Percentiles rank a stretch among this genome's conserved stretches.
Conservation (phyloP, 2,329 filamentous ascomycete genomes). For the Exophiala lecanii-corni region DNA sequence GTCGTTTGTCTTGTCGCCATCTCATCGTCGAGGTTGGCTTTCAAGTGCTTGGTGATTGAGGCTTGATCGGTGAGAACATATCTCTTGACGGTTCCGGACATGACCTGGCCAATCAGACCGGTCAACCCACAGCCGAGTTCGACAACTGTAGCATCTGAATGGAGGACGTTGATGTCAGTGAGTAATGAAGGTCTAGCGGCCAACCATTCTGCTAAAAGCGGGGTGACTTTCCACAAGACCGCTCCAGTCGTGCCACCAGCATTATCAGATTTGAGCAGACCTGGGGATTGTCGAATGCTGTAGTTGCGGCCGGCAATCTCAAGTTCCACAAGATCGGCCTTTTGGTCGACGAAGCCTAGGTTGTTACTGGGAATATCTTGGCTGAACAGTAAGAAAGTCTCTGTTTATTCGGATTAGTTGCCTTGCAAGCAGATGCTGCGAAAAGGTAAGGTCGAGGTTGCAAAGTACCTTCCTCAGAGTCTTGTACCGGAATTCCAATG, state of each 20-base stretch:
- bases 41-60: constrained; percentile 75
- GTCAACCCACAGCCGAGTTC: constrained; percentile 89
- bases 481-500: constrained; percentile 28
- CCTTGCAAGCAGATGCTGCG: no score
- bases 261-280: constrained; percentile 71
- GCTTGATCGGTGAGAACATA: constrained; percentile 84
- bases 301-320: constrained; percentile 66
- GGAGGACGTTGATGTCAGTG: constrained; percentile 52
- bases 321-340: constrained; percentile 61
- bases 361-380: constrained; percentile 67
- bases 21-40: constrained; percentile 35
- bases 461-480: constrained; percentile 54
- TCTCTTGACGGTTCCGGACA: constrained; percentile 54
- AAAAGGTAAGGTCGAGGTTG: no score
- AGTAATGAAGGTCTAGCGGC: constrained; percentile 59
- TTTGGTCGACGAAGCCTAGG: constrained; percentile 79
- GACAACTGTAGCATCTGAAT: constrained; percentile 56
- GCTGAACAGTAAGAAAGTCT: constrained; percentile 84
- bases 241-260: constrained; percentile 69
- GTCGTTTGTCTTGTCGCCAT: background rate
- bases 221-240: constrained; percentile 91
- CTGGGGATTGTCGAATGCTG: constrained; percentile 76
- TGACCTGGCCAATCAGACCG: constrained; percentile 66
- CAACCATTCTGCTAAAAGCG: constrained; percentile 77
- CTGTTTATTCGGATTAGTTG: no score